Base-by-base conservation (phyloP, 805 yeast genomes). In the Yarrowia sp. region DNA sequence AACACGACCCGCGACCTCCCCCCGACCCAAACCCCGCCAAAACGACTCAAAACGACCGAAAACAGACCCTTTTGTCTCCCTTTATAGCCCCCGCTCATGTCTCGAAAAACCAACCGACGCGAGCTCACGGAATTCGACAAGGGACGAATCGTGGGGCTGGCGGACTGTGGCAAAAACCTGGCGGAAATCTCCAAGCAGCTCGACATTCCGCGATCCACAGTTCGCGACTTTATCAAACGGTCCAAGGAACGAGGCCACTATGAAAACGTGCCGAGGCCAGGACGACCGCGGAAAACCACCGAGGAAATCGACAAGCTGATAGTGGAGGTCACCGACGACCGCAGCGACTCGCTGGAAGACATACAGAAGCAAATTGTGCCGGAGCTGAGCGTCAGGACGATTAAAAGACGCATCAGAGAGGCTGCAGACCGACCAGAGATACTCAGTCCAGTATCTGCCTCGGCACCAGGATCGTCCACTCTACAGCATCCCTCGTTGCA, bases 61-160 rank as follows among this genome's bases (percentile, higher is more conserved):
- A 26, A 26, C 30, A 5, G 30, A n/a, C 30, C 4, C 30, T 5
- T 26, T 26, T 26, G 30, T 16, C 30, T 9, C 14, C n/a, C 19
- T n/a, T n/a, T 10, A 3, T 9, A 16, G 21, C 40, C 7, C n/a
- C 40, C n/a, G 11, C 32, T 17, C 36, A 52, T 54, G 61, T 54
- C 52, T 17, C 65, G 65, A n/a, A 64, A 64, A 44, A 64, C 66
- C 28, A 36, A 52, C 51, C 66, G 66, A 14, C 65, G 66, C 21
- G 67, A 64, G 17, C 64, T 66, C 21, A 38, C 64, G 30, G 66
- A 66, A 19, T 44, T 40, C 32, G 65, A 67, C 66, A 65, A 54
- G 67, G 66, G 65, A 41, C 52, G 68, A 21, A 62, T 62, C 14
- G 51, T 43, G 51, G 59, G 66, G 26, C 67, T 67, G 17, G 67